Conservation (phyloP, 352 stramenopile species). For the Phytophthora tubulina region DNA sequence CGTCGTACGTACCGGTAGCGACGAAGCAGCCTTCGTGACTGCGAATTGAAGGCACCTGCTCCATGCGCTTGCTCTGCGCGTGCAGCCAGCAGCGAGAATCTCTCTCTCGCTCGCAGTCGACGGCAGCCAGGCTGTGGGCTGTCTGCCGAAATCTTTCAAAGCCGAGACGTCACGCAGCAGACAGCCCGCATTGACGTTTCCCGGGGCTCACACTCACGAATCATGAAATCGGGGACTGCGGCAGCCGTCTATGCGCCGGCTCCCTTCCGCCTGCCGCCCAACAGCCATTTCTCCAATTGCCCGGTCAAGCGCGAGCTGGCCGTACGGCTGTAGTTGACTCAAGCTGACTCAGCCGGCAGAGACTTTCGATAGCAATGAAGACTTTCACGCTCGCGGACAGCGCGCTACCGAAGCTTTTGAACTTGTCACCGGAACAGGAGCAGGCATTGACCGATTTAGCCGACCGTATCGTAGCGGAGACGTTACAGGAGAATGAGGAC, state of each 20-base stretch:
- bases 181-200: conserved; percentile 17
- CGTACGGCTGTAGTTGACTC: conserved; percentile 2
- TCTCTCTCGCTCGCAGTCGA: not conserved
- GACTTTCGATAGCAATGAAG: conserved; percentile 27
- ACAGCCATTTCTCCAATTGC: conserved; percentile 28
- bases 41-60: conserved; percentile 31
- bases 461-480: conserved; percentile 67
- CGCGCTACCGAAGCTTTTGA: conserved; percentile 23
- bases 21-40: conserved; percentile 16
- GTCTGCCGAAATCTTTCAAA: conserved; percentile 32
- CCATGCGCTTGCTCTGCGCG: conserved; percentile 25
- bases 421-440: conserved; percentile 42
- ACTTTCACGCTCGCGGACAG: conserved; percentile 27
- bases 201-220: conserved; percentile 3
- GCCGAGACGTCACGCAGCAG: conserved; percentile 20
- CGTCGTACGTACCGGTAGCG: not conserved
- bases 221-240: conserved; percentile 13
- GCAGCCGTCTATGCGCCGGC: conserved; percentile 32
- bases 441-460: conserved; percentile 55
- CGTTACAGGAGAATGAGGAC: conserved; percentile 59
- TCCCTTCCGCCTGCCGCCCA: conserved; percentile 5
- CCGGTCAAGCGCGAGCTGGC: conserved; percentile 4
- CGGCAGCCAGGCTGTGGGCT: conserved; percentile 11
- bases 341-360: conserved; percentile 15
- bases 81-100: conserved; percentile 20